These are phyloP conservation scores for Puccinellia tenuiflora DNA, from an alignment of 176 grass and related monocot species.

Conservation along the genomic window DNA sequence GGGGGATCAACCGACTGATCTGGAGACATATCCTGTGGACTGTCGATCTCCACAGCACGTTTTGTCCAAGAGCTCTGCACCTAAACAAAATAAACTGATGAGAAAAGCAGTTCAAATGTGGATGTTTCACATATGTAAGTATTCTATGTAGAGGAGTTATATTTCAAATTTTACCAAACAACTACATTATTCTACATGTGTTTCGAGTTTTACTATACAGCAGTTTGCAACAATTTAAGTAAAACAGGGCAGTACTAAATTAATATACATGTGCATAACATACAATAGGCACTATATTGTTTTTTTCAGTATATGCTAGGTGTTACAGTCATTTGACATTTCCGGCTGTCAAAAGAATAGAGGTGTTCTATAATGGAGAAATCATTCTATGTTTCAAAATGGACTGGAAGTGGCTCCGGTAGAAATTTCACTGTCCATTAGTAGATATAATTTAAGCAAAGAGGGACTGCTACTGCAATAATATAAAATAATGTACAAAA, in stretches of 20 bases:
- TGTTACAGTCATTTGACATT: not conserved
- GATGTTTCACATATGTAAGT: not conserved
- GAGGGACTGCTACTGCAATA: not conserved
- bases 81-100: slow-evolving; percentile 24
- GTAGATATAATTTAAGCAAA: not conserved
- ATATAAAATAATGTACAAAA: not conserved
- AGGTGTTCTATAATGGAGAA: not conserved
- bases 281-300: not conserved
- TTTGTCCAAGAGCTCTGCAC: slow-evolving; percentile 85
- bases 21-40: slow-evolving; percentile 55
- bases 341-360: not conserved
- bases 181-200: not conserved
- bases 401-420: not conserved
- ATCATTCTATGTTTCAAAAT: not conserved
- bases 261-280: slow-evolving; percentile 3
- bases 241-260: not conserved
- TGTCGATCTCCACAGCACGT: slow-evolving; percentile 64
- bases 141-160: not conserved
- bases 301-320: not conserved
- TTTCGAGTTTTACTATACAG: not conserved
- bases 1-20: slow-evolving; percentile 56
- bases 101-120: slow-evolving; percentile 10
- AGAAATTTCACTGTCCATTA: not conserved
- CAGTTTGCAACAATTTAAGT: not conserved
- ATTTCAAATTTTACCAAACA: not conserved